These are phyloP conservation scores for Pestalotiopsis sp. DNA, from an alignment of 2,329 filamentous ascomycete genomes.

Conservation along the genomic window DNA sequence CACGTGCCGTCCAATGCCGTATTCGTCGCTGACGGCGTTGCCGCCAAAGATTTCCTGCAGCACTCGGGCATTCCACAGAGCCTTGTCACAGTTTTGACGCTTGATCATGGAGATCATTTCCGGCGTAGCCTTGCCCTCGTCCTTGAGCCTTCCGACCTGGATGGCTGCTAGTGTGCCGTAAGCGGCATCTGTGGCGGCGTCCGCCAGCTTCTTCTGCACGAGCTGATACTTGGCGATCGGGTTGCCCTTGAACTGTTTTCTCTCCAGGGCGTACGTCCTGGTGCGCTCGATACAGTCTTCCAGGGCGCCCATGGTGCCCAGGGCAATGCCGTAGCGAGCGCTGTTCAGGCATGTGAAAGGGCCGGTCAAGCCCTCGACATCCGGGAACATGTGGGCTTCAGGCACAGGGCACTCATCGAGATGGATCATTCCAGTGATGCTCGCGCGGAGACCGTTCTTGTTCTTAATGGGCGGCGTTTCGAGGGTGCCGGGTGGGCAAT, in stretches of 20 bases:
- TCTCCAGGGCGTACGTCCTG: conserved; percentile 84
- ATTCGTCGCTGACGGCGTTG: conserved; percentile 98
- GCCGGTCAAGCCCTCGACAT: conserved; percentile 82
- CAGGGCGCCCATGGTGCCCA: conserved; percentile 90
- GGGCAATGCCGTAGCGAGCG: conserved; percentile 89
- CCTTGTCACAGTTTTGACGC: conserved; percentile 94
- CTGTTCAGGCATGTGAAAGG: conserved; percentile 95
- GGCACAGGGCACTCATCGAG: conserved; percentile 89
- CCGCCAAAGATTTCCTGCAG: conserved; percentile 97
- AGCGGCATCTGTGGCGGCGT: conserved; percentile 87
- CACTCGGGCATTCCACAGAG: conserved; percentile 75
- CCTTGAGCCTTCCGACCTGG: conserved; percentile 92
- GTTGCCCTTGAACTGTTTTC: conserved; percentile 95
- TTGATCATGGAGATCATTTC: conserved; percentile 99
- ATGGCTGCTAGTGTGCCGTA: conserved; percentile 89
- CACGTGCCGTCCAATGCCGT: conserved; percentile 91
- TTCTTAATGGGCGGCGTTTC: conserved; percentile 92
- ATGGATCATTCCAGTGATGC: conserved; percentile 97
- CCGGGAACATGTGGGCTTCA: conserved; percentile 90
- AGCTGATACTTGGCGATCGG: conserved; percentile 95
- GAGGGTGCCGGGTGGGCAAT: conserved; percentile 85
- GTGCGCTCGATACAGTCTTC: conserved; percentile 88
- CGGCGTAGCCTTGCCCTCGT: conserved; percentile 82
- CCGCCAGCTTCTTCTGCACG: conserved; percentile 95
- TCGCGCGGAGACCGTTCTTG: conserved; percentile 92